Evolutionary conservation across 108 stramenopile genomes (phyloP), one percentile per base, ranked within the genome.

Genomic region (Cyclotella atomus): DNA sequence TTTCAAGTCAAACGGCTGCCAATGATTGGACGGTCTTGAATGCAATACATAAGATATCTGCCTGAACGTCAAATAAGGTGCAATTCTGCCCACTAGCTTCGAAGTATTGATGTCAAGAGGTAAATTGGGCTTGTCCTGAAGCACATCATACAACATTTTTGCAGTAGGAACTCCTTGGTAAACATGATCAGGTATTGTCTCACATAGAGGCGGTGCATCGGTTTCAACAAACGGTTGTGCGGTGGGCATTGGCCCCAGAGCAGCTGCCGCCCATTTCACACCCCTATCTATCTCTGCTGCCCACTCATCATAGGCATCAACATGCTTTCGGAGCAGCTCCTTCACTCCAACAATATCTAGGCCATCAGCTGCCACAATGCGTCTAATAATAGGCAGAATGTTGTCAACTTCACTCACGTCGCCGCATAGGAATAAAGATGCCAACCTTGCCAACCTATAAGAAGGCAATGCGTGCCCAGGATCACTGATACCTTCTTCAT

Each of bases 391-490:
- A 17, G 87, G 90, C 36, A 91, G 83, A 20, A 91, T 75, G 20
- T 71, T 71, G 49, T 90, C 77, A 4, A 91, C 90, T 73, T 91
- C 84, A 68, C 84, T 85, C 23, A 81, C 59, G 57, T 89, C 88
- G 14, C 87, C 91, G 25, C 89, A 87, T 27, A 95, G 47, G 59
- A 92, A 84, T 27, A 93, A 79, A 14, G 90, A 90, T 14, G 89
- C 36, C 23, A 93, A 68, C 6, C 95, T 83, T 5, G 92, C 88
- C 89, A 95, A 86, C 43, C 77, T 86, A 43, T 87, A 82, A 5
- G 87, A 87, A 56, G 95, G 92, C 54, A 95, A 86, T 16, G 80
- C 89, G 49, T 95, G 85, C 25, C 88, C 87, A 12, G 95, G 91
- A 68, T 90, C 92, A 44, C 83, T 80, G 17, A 95, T 82, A 1